These are phyloP conservation scores for Phenoliferia sp. DNA, from an alignment of 1,284 basidiomycete species.

Conservation along the genomic window DNA sequence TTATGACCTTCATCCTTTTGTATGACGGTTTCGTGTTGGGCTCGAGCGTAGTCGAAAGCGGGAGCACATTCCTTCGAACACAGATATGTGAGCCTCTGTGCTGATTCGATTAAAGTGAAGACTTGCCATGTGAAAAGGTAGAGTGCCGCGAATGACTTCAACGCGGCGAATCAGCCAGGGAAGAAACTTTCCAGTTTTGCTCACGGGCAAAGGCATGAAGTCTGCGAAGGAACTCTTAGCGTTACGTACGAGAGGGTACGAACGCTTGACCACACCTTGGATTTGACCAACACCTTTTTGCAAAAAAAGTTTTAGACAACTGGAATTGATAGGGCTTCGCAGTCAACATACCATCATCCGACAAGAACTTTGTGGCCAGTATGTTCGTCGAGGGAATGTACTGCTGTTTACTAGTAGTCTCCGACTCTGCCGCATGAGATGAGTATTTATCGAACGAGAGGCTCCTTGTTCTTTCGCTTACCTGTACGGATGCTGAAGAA, in stretches of 20 bases:
- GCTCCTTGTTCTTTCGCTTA: no score
- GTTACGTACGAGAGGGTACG: neutral
- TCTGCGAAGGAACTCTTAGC: constrained; percentile 47
- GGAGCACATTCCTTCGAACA: constrained; percentile 59
- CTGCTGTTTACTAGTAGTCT: constrained; percentile 32
- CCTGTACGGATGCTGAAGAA: constrained; percentile 44
- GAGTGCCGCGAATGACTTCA: constrained; percentile 71
- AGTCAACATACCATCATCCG: constrained; percentile 17
- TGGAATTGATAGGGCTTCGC: neutral
- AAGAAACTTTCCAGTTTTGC: constrained; percentile 53
- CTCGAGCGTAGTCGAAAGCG: constrained; percentile 85
- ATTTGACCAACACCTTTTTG: constrained; percentile 26
- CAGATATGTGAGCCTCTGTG: no score
- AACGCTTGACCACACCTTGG: constrained; percentile 2
- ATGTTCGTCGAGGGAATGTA: constrained; percentile 32
- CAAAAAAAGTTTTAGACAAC: neutral
- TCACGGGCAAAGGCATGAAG: constrained; percentile 68
- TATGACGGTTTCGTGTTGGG: constrained; percentile 58
- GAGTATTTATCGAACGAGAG: no score
- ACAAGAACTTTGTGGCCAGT: constrained; percentile 36
- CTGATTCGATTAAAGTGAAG: neutral
- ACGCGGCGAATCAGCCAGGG: constrained; percentile 84
- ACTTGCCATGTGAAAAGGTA: constrained; percentile 62
- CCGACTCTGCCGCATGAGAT: constrained; percentile 2
- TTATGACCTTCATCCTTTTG: constrained; percentile 46